phyloP scores from a whole-genome alignment of 2,329 filamentous ascomycete genomes.

The Diaporthe citrichinensis region DNA sequence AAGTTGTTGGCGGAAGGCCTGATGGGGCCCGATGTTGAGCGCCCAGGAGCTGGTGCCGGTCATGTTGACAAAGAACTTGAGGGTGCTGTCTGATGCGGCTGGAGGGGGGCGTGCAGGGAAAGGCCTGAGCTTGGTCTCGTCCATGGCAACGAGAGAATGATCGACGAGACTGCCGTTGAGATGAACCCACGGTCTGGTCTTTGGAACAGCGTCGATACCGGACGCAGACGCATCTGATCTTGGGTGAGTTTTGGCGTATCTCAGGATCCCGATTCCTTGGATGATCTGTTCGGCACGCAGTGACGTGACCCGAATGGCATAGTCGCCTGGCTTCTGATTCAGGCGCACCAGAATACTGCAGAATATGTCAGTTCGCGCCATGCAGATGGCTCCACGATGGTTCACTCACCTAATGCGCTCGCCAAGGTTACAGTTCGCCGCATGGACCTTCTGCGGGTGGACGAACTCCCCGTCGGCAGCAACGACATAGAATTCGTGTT shows the following conservation, averaged over 20 bases:
- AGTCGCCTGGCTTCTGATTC: constrained; percentile 39
- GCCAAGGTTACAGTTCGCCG: constrained; percentile 42
- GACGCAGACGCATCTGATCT: not conserved
- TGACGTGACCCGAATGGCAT: constrained; percentile 41
- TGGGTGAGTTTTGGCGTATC: constrained; percentile 32
- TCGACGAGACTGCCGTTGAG: constrained; percentile 42
- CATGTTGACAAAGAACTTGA: constrained; percentile 44
- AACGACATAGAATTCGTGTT: constrained; percentile 43
- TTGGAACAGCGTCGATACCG: constrained; percentile 21
- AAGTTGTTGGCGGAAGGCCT: constrained; percentile 43
- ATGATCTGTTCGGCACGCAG: constrained; percentile 43
- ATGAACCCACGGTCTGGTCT: constrained; percentile 42
- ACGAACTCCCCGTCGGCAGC: constrained; percentile 43
- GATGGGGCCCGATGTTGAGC: constrained; percentile 42
- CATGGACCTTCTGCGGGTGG: constrained; percentile 42
- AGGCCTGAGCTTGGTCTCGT: constrained; percentile 41
- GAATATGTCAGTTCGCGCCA: not conserved
- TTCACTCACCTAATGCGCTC: constrained; percentile 41
- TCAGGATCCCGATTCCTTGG: constrained; percentile 41
- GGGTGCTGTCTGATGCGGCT: constrained; percentile 34
- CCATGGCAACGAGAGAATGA: constrained; percentile 30
- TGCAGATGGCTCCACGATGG: not conserved
- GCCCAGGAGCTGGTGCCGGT: constrained; percentile 40
- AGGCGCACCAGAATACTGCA: constrained; percentile 41
- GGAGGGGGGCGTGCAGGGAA: constrained; percentile 40